Evolutionary conservation across 2,329 filamentous ascomycete genomes (phyloP).

Genomic region (Xenosphaeropsis pyriputrescens): DNA sequence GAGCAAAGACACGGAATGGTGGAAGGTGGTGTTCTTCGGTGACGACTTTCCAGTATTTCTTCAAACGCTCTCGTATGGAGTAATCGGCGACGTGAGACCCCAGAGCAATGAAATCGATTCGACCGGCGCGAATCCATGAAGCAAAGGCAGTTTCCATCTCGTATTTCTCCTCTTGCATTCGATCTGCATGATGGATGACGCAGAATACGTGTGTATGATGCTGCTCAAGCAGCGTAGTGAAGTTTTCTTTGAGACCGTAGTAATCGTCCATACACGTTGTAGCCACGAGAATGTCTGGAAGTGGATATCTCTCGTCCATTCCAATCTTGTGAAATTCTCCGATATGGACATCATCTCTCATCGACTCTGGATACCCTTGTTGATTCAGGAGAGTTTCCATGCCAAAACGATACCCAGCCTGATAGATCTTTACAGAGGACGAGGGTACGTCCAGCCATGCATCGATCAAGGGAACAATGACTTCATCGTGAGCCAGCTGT

Average conservation of each 20-base stretch:
- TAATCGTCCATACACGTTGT: conserved; percentile 1
- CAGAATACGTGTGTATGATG: too few species aligned
- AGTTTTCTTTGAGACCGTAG: background rate
- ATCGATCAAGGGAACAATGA: background rate
- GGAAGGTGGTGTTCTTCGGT: too few species aligned
- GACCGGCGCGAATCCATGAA: background rate
- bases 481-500: background rate
- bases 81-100: background rate
- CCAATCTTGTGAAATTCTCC: background rate
- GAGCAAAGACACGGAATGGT: too few species aligned
- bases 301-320: background rate
- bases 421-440: background rate
- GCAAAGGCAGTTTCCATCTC: too few species aligned
- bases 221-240: too few species aligned
- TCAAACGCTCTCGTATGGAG: background rate
- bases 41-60: background rate
- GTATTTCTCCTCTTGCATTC: too few species aligned
- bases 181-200: too few species aligned
- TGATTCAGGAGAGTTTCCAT: background rate
- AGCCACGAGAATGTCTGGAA: conserved; percentile 1
- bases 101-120: background rate
- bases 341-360: background rate
- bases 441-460: background rate
- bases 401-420: background rate
- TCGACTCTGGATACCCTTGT: too few species aligned